phyloP scores from a whole-genome alignment of 805 yeast species.

The Saturnispora sanitii region DNA sequence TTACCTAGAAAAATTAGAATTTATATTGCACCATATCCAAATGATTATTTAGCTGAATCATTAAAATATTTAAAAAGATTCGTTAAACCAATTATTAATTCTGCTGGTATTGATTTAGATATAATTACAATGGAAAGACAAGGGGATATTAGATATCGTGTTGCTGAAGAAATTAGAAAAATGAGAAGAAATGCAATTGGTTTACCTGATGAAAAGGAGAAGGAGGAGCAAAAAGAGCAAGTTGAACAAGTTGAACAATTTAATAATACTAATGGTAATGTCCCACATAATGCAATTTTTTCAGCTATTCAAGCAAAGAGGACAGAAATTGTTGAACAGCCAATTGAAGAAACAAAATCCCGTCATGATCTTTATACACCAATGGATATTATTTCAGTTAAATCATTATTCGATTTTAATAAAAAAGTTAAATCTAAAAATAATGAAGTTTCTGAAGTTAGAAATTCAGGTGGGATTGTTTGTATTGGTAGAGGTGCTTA shows the following conservation, averaged over 20 bases:
- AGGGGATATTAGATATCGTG: slow-evolving; percentile 75
- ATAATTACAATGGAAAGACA: slow-evolving; percentile 70
- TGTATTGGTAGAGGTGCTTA: slow-evolving; percentile 94
- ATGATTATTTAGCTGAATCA: slow-evolving; percentile 72
- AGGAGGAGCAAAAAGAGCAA: neutral
- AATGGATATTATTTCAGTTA: slow-evolving; percentile 50
- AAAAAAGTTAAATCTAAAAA: slow-evolving; percentile 31
- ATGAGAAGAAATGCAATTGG: slow-evolving; percentile 41
- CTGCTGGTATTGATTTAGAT: slow-evolving; percentile 80
- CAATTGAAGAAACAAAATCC: slow-evolving; percentile 20
- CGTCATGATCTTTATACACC: slow-evolving; percentile 31
- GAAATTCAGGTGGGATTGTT: slow-evolving; percentile 70
- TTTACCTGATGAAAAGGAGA: slow-evolving; percentile 13
- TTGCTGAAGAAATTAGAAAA: slow-evolving; percentile 74
- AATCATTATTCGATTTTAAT: slow-evolving; percentile 18
- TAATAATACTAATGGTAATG: slow-evolving; percentile 5
- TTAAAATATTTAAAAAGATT: slow-evolving; percentile 64
- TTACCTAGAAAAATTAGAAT: slow-evolving; percentile 70
- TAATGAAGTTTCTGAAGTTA: slow-evolving; percentile 34
- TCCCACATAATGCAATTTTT: slow-evolving; percentile 9
- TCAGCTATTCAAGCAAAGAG: slow-evolving; percentile 8
- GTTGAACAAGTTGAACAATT: neutral
- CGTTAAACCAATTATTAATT: slow-evolving; percentile 75
- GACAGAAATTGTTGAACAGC: neutral
- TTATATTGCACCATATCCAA: slow-evolving; percentile 94